These are phyloP conservation scores for Sphenostylis stenocarpa DNA, from an alignment of 306 rosid species.

Conservation along the genomic window DNA sequence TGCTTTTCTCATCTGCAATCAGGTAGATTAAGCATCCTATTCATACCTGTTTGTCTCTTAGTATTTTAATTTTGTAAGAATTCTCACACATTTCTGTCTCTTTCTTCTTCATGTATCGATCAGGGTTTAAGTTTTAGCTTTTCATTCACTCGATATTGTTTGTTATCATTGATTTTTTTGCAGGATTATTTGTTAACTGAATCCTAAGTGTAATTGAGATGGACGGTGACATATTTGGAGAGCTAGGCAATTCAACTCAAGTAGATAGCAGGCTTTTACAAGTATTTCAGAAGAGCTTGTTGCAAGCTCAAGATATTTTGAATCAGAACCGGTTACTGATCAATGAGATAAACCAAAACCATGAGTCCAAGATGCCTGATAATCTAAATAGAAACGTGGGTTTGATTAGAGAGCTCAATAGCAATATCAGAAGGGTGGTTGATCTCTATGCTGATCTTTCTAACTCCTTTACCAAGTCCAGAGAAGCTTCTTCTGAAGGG, in stretches of 20 bases:
- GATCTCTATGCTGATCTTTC: slow-evolving; percentile 92
- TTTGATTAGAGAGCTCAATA: slow-evolving; percentile 84
- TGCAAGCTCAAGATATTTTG: slow-evolving; percentile 88
- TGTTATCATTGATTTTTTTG: slow-evolving; percentile 33
- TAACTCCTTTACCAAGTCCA: slow-evolving; percentile 62
- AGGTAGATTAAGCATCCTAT: slow-evolving; percentile 27
- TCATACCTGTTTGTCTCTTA: not conserved
- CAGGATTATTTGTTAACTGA: slow-evolving; percentile 50
- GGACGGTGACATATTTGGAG: slow-evolving; percentile 76
- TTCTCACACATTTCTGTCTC: slow-evolving; percentile 7
- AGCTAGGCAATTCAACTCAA: slow-evolving; percentile 57
- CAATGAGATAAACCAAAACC: slow-evolving; percentile 90
- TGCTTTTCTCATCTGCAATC: slow-evolving; percentile 37
- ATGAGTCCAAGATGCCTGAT: slow-evolving; percentile 75
- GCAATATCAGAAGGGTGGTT: slow-evolving; percentile 88
- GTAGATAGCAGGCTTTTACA: slow-evolving; percentile 66
- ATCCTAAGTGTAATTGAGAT: slow-evolving; percentile 38
- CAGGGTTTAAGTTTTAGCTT: not conserved
- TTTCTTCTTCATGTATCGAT: slow-evolving; percentile 12
- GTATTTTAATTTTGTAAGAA: slow-evolving; percentile 18
- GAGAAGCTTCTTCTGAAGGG: slow-evolving; percentile 80
- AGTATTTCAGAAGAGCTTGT: slow-evolving; percentile 80
- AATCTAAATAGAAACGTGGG: slow-evolving; percentile 76
- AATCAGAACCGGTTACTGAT: slow-evolving; percentile 84
- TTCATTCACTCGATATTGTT: slow-evolving; percentile 13